These are phyloP conservation scores for Castanea mollissima DNA, from an alignment of 306 rosid species.

Conservation along the genomic window DNA sequence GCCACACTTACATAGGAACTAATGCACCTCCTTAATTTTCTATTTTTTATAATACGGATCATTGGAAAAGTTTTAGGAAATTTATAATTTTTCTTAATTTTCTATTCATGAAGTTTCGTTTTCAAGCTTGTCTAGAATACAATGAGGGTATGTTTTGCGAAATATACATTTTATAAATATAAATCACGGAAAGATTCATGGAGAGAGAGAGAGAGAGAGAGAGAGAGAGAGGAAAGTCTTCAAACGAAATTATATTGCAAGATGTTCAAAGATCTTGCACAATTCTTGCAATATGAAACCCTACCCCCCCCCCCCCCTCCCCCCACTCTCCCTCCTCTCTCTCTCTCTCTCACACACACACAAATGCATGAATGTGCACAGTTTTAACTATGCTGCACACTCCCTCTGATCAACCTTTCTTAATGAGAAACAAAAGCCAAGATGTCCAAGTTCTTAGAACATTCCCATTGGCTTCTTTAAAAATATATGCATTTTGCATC, in stretches of 20 bases:
- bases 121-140: neutral
- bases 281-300: too few relatives aligned
- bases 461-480: too few relatives aligned
- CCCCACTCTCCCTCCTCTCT: accelerated
- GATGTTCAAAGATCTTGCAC: neutral
- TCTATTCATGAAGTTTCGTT: neutral
- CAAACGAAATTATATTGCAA: neutral
- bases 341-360: too few relatives aligned
- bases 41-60: too few relatives aligned
- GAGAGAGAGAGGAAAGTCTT: neutral
- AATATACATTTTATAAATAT: neutral
- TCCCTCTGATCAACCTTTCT: neutral
- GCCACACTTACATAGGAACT: too few relatives aligned
- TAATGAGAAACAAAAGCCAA: neutral
- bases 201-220: neutral
- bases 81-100: neutral
- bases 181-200: neutral
- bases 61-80: too few relatives aligned
- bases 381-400: neutral
- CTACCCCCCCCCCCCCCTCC: too few relatives aligned
- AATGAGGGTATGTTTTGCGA: neutral
- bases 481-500: too few relatives aligned
- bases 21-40: too few relatives aligned
- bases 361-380: neutral
- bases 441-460: neutral